Evolutionary conservation across 139 green algal genomes (phyloP).

Genomic region (Diplosphaera chodatii): DNA sequence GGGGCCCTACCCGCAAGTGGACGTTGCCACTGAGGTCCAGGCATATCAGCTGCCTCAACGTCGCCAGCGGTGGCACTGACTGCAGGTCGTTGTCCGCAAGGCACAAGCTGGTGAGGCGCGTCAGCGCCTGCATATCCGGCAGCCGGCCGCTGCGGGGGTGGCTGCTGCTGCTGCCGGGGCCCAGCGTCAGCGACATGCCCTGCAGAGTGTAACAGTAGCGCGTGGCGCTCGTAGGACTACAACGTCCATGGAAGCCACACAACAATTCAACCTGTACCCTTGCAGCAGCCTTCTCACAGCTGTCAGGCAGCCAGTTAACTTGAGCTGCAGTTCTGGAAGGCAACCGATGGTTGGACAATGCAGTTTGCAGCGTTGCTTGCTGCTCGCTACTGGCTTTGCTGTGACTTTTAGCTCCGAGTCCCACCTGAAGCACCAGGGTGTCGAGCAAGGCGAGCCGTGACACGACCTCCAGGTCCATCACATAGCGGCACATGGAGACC

Average conservation of each 20-base stretch:
- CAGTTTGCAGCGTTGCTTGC: too few relatives aligned
- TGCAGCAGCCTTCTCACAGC: too few relatives aligned
- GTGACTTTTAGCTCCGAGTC: too few relatives aligned
- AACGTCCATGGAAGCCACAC: too few relatives aligned
- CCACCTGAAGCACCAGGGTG: slow-evolving; percentile 42
- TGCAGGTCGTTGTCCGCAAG: slow-evolving; percentile 41
- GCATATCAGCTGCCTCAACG: slow-evolving; percentile 26
- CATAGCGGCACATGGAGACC: slow-evolving; percentile 24
- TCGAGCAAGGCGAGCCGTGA: slow-evolving; percentile 27
- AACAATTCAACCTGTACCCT: too few relatives aligned
- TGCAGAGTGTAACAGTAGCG: too few relatives aligned
- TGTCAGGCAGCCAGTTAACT: too few relatives aligned
- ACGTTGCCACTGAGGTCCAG: slow-evolving; percentile 40
- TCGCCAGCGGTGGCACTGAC: slow-evolving; percentile 25
- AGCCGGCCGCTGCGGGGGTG: background rate
- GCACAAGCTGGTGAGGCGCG: slow-evolving; percentile 34
- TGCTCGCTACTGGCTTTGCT: too few relatives aligned
- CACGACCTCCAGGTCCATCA: slow-evolving; percentile 21
- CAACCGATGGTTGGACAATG: too few relatives aligned
- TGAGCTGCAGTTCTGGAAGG: too few relatives aligned
- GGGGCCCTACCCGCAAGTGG: slow-evolving; percentile 34
- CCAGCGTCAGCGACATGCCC: background rate
- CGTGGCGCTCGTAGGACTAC: too few relatives aligned
- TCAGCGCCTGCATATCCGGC: slow-evolving; percentile 11
- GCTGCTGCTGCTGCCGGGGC: background rate